A percentile compares a stretch with the other conserved stretches of the same genome.
Evolutionary conservation across 345 rosid species (phyloP).

Genomic region (Gossypium anomalum): DNA sequence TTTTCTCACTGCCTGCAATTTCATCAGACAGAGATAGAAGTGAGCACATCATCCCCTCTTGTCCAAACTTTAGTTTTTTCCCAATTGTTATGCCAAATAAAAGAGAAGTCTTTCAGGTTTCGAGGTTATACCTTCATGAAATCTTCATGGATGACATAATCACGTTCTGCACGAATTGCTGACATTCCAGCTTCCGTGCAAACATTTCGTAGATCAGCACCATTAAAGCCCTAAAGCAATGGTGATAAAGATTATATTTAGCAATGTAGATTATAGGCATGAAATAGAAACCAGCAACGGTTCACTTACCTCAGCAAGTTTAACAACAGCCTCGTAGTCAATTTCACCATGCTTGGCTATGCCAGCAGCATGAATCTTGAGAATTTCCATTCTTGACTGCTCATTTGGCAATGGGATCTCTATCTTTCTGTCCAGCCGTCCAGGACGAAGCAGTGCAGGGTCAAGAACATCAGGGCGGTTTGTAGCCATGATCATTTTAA

Average conservation of each 20-base stretch:
- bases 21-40: neutral
- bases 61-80: neutral
- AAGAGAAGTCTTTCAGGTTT: neutral
- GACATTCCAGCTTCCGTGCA: constrained; percentile 99
- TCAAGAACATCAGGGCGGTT: constrained; percentile 96
- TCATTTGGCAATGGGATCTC: constrained; percentile 97
- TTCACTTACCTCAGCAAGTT: constrained; percentile 82
- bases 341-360: constrained; percentile 95
- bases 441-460: constrained; percentile 94
- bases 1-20: constrained; percentile 83
- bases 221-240: constrained; percentile 76
- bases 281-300: neutral
- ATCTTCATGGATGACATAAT: constrained; percentile 96
- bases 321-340: constrained; percentile 91
- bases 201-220: constrained; percentile 91
- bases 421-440: constrained; percentile 86
- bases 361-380: constrained; percentile 92
- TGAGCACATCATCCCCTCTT: neutral
- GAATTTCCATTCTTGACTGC: constrained; percentile 93
- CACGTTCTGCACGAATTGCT: constrained; percentile 93
- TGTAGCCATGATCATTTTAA: constrained; percentile 98
- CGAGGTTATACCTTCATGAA: constrained; percentile 78
- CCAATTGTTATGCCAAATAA: too few species aligned
- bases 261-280: neutral
- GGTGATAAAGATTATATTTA: constrained; percentile 2